Evolutionary conservation across 805 yeast species (phyloP).

Genomic region (Candida maesae): DNA sequence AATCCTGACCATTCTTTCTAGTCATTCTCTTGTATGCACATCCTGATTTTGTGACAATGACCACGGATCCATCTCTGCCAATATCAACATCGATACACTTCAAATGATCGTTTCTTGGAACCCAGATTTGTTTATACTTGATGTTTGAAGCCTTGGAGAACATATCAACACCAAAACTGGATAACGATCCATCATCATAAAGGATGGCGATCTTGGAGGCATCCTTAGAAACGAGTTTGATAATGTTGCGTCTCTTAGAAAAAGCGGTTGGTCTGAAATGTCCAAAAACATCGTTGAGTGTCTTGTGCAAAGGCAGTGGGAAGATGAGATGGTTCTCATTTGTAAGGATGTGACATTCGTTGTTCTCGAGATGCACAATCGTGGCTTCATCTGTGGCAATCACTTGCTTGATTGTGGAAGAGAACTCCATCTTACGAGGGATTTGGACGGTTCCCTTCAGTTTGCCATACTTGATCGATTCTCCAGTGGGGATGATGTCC

Average conservation of each 20-base stretch:
- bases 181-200: conserved; percentile 52
- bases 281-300: conserved; percentile 43
- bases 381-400: conserved; percentile 69
- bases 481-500: conserved; percentile 45
- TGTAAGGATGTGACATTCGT: conserved; percentile 60
- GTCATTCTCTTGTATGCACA: conserved; percentile 43
- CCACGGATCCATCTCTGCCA: conserved; percentile 62
- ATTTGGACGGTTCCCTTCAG: conserved; percentile 36
- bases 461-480: conserved; percentile 29
- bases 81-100: conserved; percentile 65
- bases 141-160: conserved; percentile 32
- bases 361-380: conserved; percentile 50
- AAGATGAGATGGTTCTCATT: conserved; percentile 55
- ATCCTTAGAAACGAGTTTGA: conserved; percentile 36
- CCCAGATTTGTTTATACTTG: conserved; percentile 55
- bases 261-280: conserved; percentile 49
- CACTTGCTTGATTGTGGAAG: conserved; percentile 44
- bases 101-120: conserved; percentile 53
- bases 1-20: conserved; percentile 27
- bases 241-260: conserved; percentile 36
- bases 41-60: conserved; percentile 68
- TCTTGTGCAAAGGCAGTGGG: conserved; percentile 31
- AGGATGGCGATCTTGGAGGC: conserved; percentile 44
- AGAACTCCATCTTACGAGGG: conserved; percentile 40
- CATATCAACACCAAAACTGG: conserved; percentile 31